Evolutionary conservation across 73 alveolate species (phyloP).

Genomic region (Durusdinium trenchii): DNA sequence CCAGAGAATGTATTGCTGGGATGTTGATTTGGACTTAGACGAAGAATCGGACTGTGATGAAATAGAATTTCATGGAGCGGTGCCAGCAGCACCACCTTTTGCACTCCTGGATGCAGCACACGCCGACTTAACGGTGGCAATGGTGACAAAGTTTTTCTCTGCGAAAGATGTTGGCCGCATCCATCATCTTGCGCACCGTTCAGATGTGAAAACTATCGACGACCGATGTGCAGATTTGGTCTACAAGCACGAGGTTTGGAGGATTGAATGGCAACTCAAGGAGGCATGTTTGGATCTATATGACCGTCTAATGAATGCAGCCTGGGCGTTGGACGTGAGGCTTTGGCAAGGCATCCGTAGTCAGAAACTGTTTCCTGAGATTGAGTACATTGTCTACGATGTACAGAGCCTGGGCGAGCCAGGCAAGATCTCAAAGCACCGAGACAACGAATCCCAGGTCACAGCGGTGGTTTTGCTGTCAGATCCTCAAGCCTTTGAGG

Average conservation of each 20-base stretch:
- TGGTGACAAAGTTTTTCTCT: neutral
- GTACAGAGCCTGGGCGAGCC: neutral
- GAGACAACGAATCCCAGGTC: slow-evolving; percentile 14
- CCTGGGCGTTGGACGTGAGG: slow-evolving; percentile 20
- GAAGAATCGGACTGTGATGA: slow-evolving; percentile 1
- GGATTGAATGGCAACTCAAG: neutral
- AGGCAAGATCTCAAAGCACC: neutral
- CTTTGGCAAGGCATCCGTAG: slow-evolving; percentile 20
- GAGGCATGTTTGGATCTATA: neutral
- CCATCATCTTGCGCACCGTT: neutral
- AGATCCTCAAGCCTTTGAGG: neutral
- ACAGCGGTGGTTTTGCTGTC: slow-evolving; percentile 24
- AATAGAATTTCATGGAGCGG: neutral
- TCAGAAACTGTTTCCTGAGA: neutral
- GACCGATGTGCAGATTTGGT: neutral
- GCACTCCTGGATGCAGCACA: neutral
- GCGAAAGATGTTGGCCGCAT: slow-evolving; percentile 13
- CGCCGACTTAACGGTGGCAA: neutral
- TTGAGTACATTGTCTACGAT: slow-evolving; percentile 11
- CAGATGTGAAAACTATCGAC: neutral
- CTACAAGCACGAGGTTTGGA: slow-evolving; percentile 24
- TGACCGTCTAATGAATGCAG: neutral
- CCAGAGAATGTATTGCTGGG: neutral
- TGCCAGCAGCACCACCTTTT: neutral
- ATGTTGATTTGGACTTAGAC: neutral